Percentiles rank a stretch among this genome's conserved stretches.
Conservation (phyloP, 2,329 filamentous ascomycete species). For the Xylaria sp. region DNA sequence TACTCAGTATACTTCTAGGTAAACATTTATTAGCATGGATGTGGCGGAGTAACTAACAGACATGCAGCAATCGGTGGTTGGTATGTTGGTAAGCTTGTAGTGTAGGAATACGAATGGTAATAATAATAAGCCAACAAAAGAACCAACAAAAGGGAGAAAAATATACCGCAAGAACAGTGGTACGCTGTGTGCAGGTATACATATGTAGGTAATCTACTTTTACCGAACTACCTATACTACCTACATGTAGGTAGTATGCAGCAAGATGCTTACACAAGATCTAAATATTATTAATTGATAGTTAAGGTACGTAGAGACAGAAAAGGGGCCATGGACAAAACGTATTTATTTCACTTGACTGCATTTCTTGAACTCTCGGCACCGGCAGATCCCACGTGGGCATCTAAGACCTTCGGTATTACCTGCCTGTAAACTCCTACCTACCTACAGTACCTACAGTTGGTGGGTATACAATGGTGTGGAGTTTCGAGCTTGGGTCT, state of each 20-base stretch:
- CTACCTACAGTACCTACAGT: not conserved
- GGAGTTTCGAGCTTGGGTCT: too few relatives aligned
- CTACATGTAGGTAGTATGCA: not conserved
- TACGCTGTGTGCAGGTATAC: not conserved
- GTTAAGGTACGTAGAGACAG: too few relatives aligned
- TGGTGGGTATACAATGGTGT: not conserved
- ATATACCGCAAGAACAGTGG: not conserved
- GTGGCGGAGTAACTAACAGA: not conserved
- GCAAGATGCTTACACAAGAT: not conserved
- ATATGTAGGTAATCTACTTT: too few relatives aligned
- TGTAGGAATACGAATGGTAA: not conserved
- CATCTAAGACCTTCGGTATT: not conserved
- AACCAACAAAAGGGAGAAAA: not conserved
- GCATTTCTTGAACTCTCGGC: not conserved
- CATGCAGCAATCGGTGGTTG: not conserved
- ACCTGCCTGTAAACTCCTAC: not conserved
- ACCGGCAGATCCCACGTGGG: not conserved
- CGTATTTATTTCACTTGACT: not conserved
- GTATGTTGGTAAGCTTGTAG: conserved; percentile 1
- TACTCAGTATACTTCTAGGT: too few relatives aligned
- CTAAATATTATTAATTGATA: not conserved
- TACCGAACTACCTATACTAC: too few relatives aligned
- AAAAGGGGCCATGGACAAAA: too few relatives aligned
- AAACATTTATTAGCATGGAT: not conserved
- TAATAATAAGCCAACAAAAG: not conserved